These are phyloP conservation scores for Cenchrus americanus DNA, from an alignment of 176 grass and related monocot genomes.

Conservation along the genomic window DNA sequence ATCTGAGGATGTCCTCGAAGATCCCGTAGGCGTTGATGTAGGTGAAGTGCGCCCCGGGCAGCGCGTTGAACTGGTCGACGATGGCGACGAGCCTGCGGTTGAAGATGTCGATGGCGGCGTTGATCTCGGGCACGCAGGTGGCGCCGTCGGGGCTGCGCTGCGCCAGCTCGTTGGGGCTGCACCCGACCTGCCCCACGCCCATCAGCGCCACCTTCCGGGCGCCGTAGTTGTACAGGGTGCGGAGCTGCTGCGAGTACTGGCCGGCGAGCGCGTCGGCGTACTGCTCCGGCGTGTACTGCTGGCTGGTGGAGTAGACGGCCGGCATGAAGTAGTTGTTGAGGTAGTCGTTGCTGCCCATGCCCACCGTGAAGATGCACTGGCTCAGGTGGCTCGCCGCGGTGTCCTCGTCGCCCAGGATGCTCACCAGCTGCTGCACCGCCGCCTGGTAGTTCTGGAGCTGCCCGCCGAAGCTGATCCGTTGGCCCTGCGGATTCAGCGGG, in stretches of 20 bases:
- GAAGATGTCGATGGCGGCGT: constrained; percentile 80
- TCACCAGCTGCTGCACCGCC: constrained; percentile 70
- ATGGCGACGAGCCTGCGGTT: constrained; percentile 62
- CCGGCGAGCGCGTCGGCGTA: constrained; percentile 67
- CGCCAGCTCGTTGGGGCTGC: constrained; percentile 86
- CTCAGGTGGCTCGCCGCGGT: constrained; percentile 72
- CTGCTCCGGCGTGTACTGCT: constrained; percentile 76
- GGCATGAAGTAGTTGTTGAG: constrained; percentile 99
- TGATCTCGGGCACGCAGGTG: constrained; percentile 63
- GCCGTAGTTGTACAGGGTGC: constrained; percentile 67
- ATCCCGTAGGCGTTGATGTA: constrained; percentile 84
- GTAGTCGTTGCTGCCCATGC: constrained; percentile 97
- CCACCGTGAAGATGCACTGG: constrained; percentile 87
- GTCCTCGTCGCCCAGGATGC: constrained; percentile 74
- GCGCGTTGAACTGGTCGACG: constrained; percentile 72
- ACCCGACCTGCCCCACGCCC: constrained; percentile 83
- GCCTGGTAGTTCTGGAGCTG: constrained; percentile 84
- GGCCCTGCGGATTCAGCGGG: constrained; percentile 44
- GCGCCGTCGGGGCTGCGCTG: constrained; percentile 71
- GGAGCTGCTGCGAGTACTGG: constrained; percentile 74
- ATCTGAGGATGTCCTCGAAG: constrained; percentile 66
- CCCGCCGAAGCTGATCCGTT: constrained; percentile 57
- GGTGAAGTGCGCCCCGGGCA: constrained; percentile 77
- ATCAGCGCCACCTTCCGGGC: constrained; percentile 91
- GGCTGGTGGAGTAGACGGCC: constrained; percentile 55